Base-by-base conservation (phyloP, 305 asterid species). In the Fraxinus velutina region DNA sequence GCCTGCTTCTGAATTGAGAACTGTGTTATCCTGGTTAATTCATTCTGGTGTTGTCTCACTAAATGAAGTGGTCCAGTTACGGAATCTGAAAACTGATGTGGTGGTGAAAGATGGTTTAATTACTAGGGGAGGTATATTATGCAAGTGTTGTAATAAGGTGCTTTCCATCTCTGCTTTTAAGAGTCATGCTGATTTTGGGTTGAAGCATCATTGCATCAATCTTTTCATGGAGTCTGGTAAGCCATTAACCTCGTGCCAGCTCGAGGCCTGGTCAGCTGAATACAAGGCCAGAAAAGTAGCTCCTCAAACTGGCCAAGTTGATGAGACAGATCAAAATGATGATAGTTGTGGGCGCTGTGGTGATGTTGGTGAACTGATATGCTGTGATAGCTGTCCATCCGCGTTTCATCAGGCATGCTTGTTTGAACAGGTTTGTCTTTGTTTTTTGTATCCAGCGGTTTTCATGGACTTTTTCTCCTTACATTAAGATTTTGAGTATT, bases 221-320 rank as follows among this genome's bases (percentile, higher is more conserved):
- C 95, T 96, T 80, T 90, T 91, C 88, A 85, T 92, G 93, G 97
- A 91, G 82, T 92, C 92, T 21, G 97, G 97, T 79, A 94, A 92
- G 87, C 92, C 99, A 57, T 88, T 93, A 86, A 84, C 95, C 84
- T 82, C 90, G 80, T 92, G 98, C 86, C 96, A 93, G 89, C 97
- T 94, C 39, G 98, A 92, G 91, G 99, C 98, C 62, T 96, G 99
- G 99, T 94, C 98, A 78, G 90, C 88, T 85, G 99, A 94, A 89
- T 96, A 87, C 91, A 91, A 91, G 93, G 86, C 92, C 75, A 89
- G 95, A 86, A 89, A 88, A 89, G 84, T 55, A 55, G 66, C 66
- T 6, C 66, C 92, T 75, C 92, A 55, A 81, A 84, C 86, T 75
- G 87, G 83, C 77, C 92, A 84, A 85, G 85, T 77, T 87, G 92